Conservation (phyloP, 345 rosid species). For the Syzygium aromaticum region DNA sequence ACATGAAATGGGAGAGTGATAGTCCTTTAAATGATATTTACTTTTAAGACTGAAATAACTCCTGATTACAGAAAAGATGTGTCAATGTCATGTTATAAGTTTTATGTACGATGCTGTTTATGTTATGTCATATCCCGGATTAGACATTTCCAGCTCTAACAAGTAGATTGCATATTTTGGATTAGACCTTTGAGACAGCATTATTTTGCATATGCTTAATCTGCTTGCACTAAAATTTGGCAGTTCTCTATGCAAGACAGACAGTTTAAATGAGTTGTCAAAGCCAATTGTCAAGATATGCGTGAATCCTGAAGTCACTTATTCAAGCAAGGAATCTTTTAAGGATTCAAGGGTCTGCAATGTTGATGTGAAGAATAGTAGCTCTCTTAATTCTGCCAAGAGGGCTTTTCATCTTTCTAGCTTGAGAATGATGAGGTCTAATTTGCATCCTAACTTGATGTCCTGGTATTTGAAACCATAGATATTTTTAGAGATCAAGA, state of each 20-base stretch:
- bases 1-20: not conserved
- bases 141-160: not conserved
- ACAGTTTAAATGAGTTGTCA: not conserved
- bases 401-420: conserved; percentile 28
- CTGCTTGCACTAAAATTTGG: not conserved
- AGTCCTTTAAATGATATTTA: not conserved
- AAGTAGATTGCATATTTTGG: not conserved
- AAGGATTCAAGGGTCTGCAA: conserved; percentile 20
- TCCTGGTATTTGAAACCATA: not conserved
- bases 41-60: not conserved
- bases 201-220: not conserved
- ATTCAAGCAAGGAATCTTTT: conserved; percentile 25
- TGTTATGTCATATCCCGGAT: not conserved
- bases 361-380: conserved; percentile 18
- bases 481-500: not conserved
- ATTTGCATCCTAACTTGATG: not conserved
- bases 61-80: not conserved
- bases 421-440: conserved; percentile 37
- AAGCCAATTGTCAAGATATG: not conserved
- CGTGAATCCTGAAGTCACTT: not conserved
- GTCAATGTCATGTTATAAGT: not conserved
- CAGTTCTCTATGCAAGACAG: not conserved
- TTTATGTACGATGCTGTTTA: not conserved
- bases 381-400: conserved; percentile 27
- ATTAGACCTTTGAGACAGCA: not conserved